A percentile compares a stretch with the other conserved stretches of the same genome.
Evolutionary conservation across 2,329 filamentous ascomycete species (phyloP).

Genomic region (Anthostomella pinea): DNA sequence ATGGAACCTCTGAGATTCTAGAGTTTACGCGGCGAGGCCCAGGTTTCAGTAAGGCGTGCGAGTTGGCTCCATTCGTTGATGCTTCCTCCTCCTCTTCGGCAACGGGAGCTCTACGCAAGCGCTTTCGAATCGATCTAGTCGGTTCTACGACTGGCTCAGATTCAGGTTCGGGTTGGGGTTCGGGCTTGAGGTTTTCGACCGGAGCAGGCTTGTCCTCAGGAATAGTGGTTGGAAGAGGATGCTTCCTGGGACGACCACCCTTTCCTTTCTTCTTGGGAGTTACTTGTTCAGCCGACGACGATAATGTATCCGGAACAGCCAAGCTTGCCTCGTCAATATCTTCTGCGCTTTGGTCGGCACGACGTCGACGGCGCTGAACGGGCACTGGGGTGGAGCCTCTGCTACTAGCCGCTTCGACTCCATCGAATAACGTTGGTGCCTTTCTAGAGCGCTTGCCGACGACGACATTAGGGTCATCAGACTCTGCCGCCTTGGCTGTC

Average conservation of each 20-base stretch:
- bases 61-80: slow-evolving; percentile 11
- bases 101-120: slow-evolving; percentile 20
- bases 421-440: slow-evolving; percentile 49
- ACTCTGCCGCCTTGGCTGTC: slow-evolving; percentile 58
- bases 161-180: slow-evolving; percentile 11
- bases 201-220: slow-evolving; percentile 18
- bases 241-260: slow-evolving; percentile 31
- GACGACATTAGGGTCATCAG: slow-evolving; percentile 43
- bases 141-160: slow-evolving; percentile 11
- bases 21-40: slow-evolving; percentile 17
- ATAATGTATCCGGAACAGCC: slow-evolving; percentile 7
- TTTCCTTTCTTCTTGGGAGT: slow-evolving; percentile 30
- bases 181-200: slow-evolving; percentile 9
- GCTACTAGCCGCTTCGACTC: slow-evolving; percentile 48
- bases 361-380: slow-evolving; percentile 26
- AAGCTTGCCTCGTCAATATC: slow-evolving; percentile 21
- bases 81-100: slow-evolving; percentile 17
- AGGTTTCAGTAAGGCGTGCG: slow-evolving; percentile 10
- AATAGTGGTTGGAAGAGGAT: slow-evolving; percentile 21
- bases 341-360: slow-evolving; percentile 17
- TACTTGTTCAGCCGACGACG: slow-evolving; percentile 19
- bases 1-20: slow-evolving; percentile 36
- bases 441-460: slow-evolving; percentile 54
- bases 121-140: slow-evolving; percentile 26
- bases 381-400: slow-evolving; percentile 49